Percentiles rank a stretch among this genome's conserved stretches.
These are phyloP conservation scores for Lophium mytilinum DNA, from an alignment of 495 filamentous ascomycete species.

Conservation along the genomic window DNA sequence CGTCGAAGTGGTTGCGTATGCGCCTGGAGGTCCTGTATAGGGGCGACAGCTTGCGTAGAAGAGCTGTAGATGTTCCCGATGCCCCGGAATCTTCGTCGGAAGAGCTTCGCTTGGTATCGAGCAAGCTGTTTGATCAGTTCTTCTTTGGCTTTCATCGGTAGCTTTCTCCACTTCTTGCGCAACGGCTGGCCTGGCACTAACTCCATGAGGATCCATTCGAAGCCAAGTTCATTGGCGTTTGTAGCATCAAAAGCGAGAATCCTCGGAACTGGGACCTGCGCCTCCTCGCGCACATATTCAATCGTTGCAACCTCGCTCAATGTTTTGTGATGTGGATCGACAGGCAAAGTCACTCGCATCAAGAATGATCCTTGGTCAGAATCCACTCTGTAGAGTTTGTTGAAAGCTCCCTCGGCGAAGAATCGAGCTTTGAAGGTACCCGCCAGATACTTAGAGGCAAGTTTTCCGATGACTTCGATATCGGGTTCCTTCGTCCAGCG, in stretches of 20 bases:
- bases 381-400: no score
- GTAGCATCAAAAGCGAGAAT: conserved; percentile 43
- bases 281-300: conserved; percentile 37
- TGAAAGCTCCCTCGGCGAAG: no score
- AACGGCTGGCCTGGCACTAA: conserved; percentile 23
- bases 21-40: no score
- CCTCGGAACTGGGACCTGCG: conserved; percentile 45
- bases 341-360: conserved; percentile 43
- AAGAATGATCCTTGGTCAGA: no score
- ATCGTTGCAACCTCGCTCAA: conserved; percentile 51
- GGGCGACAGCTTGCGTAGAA: neutral
- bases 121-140: neutral
- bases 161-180: neutral
- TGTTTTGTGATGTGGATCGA: conserved; percentile 45
- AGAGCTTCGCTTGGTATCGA: neutral
- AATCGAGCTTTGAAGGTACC: no score
- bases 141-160: neutral
- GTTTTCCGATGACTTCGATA: no score
- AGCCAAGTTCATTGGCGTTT: conserved; percentile 41
- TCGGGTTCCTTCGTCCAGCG: no score
- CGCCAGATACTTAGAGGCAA: no score
- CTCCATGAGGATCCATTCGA: conserved; percentile 55
- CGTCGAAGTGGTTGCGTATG: no score
- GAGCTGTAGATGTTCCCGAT: neutral
- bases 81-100: neutral